Evolutionary conservation across 2,329 filamentous ascomycete genomes (phyloP), one percentile per base, ranked within the genome.

Genomic region (Fusarium falciforme): DNA sequence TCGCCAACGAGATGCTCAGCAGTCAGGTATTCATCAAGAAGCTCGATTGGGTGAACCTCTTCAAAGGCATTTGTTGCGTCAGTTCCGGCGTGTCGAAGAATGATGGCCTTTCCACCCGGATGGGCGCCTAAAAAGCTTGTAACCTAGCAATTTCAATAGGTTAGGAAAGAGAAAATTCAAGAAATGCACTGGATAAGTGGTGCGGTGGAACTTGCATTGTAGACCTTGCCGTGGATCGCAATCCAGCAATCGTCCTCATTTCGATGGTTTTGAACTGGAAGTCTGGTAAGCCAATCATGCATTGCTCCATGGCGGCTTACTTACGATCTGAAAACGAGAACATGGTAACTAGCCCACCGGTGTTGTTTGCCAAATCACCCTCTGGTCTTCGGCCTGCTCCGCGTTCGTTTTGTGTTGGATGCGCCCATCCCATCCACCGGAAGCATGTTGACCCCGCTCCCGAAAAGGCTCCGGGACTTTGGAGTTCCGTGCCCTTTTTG

Each of bases 31-130:
- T 71, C 68, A 9, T 60, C 61, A 8, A 71, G 44, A 12, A 71
- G 47, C 16, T 68, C 68, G 3, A 22, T 29, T 20, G 68, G 68
- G 47, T 71, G 68, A 22, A 71, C 66, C 8, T 61, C 58, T 14
- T 66, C 49, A 22, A 62, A 71, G 9, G 65, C 68, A 33, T 61
- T 27, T 16, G 68, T 68, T 14, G 68, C 68, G n/a, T 71, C 68
- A 7, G 61, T 71, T 12, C 68, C 68, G 3, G 68, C 61, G 36
- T 68, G 55, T 44, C 33, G 57, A 36, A 71, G 65, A 38, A 71
- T 61, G 42, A 71, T 62, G 27, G 55, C 58, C 33, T 64, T 44
- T 44, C 68, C 68, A 31, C 68, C 68, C 1, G 68, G 68, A 27
- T 71, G 68, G 20, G 22, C 40, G 12, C 22, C 47, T 11, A 71